Conservation (phyloP, 768 basidiomycete genomes). For the Boletus rubroflammeus region DNA sequence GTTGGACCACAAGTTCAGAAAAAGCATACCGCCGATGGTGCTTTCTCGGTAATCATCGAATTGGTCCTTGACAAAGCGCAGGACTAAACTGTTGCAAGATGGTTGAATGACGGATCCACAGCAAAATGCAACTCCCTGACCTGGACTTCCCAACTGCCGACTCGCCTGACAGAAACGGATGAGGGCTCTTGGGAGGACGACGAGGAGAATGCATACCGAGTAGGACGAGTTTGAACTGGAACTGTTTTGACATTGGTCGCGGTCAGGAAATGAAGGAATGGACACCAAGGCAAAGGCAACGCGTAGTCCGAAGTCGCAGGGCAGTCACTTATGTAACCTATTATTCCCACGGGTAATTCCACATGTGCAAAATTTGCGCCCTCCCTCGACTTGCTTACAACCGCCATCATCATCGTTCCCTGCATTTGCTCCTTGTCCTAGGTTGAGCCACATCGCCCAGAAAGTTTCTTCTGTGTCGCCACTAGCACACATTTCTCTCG, state of each 20-base stretch:
- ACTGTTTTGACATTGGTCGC: conserved; percentile 81
- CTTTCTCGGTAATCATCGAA: conserved; percentile 96
- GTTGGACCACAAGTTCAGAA: neutral
- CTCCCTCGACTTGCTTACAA: conserved; percentile 22
- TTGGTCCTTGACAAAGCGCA: conserved; percentile 95
- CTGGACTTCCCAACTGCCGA: conserved; percentile 97
- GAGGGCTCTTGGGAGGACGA: neutral
- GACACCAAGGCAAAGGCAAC: neutral
- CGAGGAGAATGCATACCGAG: conserved; percentile 55
- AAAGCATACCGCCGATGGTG: conserved; percentile 76
- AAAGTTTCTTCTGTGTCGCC: conserved; percentile 20
- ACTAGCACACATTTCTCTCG: conserved; percentile 17
- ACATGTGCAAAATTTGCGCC: conserved; percentile 34
- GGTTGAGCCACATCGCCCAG: conserved; percentile 24
- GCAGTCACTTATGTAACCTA: conserved; percentile 22
- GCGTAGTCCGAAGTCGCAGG: neutral
- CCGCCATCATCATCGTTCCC: conserved; percentile 37
- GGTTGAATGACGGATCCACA: conserved; percentile 25
- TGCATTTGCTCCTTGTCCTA: conserved; percentile 20
- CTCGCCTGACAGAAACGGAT: conserved; percentile 59
- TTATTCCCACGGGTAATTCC: conserved; percentile 23
- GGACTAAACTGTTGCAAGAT: conserved; percentile 63
- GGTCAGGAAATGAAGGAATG: conserved; percentile 22
- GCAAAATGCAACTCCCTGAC: conserved; percentile 36
- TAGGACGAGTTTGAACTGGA: conserved; percentile 94